Evolutionary conservation across 148 eudicot species (phyloP), one percentile per base, ranked within the genome.

Genomic region (Diospyros kaki): DNA sequence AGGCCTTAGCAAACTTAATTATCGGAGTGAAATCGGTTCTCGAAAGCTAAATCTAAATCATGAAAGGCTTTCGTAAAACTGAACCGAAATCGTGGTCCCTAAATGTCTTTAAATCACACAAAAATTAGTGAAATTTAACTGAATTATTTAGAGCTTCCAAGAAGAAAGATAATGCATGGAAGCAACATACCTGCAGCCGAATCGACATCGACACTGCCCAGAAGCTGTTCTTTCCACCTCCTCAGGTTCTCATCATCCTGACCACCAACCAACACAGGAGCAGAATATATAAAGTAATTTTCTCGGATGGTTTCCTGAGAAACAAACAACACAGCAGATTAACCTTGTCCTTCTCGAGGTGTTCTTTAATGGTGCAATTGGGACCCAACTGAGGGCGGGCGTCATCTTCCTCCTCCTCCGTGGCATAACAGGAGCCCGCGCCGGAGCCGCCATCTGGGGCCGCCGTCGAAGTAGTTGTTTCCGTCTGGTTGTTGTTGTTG

Each of bases 201-300:
- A 45, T 64, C 48, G 64, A 82, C 84, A 74, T 90, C 90, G 66
- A 90, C 92, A 73, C 90, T 74, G 64, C 92, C 92, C 15, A 90
- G 87, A 64, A 89, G 89, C 80, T 89, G 94, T 52, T 90, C 89
- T 77, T 90, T 90, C 94, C 94, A 90, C 80, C 90, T 86, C 80
- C 94, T 90, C 75, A 90, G 79, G 76, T 92, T 90, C 79, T 90
- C 94, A 78, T 90, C 94, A 81, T 90, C 94, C 94, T 90, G 71
- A 14, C 28, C 28, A 28, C 28, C 28, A 28, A 71, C 41, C 76
- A 61, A 54, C 61, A 74, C n/a, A 53, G 15, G 12, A 62, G 51
- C 50, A 77, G 14, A 64, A 63, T 3, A 6, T 41, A 43, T 76
- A 65, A 59, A 40, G 48, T 42, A 79, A 18, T 72, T 42, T 38